A percentile compares a stretch with the other conserved stretches of the same genome.
phyloP scores from a whole-genome alignment of 441 rosid genomes.

The Euphorbia celastroides region DNA sequence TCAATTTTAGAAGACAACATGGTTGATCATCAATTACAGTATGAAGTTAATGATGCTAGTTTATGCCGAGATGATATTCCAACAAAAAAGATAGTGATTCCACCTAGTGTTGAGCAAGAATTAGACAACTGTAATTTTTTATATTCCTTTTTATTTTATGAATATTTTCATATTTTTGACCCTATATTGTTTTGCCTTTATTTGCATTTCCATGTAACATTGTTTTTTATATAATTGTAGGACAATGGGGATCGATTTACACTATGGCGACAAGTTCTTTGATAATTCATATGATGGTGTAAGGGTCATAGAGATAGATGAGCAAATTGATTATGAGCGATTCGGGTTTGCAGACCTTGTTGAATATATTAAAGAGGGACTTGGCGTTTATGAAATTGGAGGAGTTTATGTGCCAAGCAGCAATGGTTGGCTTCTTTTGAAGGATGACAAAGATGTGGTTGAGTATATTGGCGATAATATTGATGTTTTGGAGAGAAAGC shows the following conservation, averaged over 20 bases:
- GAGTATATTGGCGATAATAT: neutral
- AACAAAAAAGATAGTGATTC: too few species aligned
- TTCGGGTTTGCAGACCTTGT: neutral
- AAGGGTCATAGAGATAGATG: neutral
- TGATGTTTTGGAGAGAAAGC: neutral
- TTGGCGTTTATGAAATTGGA: neutral
- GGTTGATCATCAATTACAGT: too few species aligned
- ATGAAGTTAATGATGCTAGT: too few species aligned
- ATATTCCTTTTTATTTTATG: too few species aligned
- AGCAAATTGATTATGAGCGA: neutral
- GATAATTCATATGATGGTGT: neutral
- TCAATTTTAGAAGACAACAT: too few species aligned
- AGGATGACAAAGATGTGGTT: neutral
- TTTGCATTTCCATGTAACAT: too few species aligned
- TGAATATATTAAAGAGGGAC: neutral
- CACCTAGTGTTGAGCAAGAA: too few species aligned
- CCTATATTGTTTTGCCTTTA: too few species aligned
- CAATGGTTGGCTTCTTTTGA: neutral
- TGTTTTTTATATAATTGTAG: neutral
- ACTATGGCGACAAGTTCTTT: neutral
- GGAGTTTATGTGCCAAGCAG: neutral
- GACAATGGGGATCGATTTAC: neutral
- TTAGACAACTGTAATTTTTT: too few species aligned
- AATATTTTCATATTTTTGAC: too few species aligned
- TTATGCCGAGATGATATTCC: too few species aligned